Conservation (phyloP, 805 yeast species). For the Saccharomyces kudriavzevii region DNA sequence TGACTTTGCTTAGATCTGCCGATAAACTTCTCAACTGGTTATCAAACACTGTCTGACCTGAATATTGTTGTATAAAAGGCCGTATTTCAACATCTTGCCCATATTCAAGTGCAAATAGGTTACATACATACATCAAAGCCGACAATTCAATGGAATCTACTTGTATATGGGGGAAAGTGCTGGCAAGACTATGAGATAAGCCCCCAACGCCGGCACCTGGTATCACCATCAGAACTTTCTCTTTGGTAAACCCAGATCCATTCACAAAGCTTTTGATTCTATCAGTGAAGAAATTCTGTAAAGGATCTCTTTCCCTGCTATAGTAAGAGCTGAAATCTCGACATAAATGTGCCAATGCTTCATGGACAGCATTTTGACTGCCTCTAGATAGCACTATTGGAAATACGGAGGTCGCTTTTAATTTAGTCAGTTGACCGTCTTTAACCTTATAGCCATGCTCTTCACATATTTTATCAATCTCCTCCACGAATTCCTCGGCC, state of each 20-base stretch:
- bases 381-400: background rate
- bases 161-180: constrained; percentile 32
- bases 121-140: constrained; percentile 64
- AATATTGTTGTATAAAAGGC: constrained; percentile 59
- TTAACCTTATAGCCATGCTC: background rate
- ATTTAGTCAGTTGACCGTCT: background rate
- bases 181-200: constrained; percentile 54
- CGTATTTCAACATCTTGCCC: constrained; percentile 20
- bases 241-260: constrained; percentile 10
- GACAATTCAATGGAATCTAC: constrained; percentile 76
- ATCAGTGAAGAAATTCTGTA: constrained; percentile 42
- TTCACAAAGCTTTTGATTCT: constrained; percentile 31
- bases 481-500: background rate
- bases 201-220: constrained; percentile 90
- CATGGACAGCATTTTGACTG: constrained; percentile 44
- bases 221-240: constrained; percentile 48
- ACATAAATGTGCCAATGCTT: constrained; percentile 63
- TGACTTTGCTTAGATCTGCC: constrained; percentile 15
- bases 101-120: constrained; percentile 44
- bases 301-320: constrained; percentile 42
- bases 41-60: constrained; percentile 45
- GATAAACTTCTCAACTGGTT: constrained; percentile 44
- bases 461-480: background rate
- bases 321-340: constrained; percentile 67
- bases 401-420: background rate